A percentile compares a stretch with the other conserved stretches of the same genome.
Conservation (phyloP, 2,329 filamentous ascomycete genomes). For the Fusarium globosum region DNA sequence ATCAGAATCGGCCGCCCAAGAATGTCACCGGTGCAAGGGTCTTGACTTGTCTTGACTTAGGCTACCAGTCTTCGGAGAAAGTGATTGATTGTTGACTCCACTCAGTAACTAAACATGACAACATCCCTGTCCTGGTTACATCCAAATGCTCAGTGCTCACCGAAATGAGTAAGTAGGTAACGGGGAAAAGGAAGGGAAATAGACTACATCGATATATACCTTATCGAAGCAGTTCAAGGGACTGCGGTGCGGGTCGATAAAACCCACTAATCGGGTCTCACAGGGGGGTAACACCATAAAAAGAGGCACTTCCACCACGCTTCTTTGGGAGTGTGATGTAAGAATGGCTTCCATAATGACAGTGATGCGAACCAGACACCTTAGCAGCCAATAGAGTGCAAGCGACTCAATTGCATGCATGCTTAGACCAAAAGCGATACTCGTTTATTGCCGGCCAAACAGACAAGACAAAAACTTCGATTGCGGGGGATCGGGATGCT, state of each 20-base stretch:
- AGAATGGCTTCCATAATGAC: not conserved
- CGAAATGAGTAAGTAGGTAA: not conserved
- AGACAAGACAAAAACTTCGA: not conserved
- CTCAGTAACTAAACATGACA: not conserved
- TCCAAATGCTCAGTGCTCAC: not conserved
- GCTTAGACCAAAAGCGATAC: not conserved
- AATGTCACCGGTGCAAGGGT: not conserved
- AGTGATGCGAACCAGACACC: conserved; percentile 35
- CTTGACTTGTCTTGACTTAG: not conserved
- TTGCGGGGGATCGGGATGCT: not conserved
- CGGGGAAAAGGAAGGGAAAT: not conserved
- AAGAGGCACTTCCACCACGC: conserved; percentile 1
- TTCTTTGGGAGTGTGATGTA: conserved; percentile 2
- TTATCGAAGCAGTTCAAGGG: not conserved
- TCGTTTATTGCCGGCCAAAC: conserved; percentile 22
- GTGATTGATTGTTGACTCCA: not conserved
- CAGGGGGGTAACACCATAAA: not conserved
- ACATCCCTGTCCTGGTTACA: not conserved
- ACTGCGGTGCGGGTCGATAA: not conserved
- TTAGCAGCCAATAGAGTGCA: conserved; percentile 28
- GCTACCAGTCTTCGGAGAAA: not conserved
- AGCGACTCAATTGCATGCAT: conserved; percentile 10
- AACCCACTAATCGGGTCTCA: not conserved
- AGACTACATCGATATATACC: not conserved
- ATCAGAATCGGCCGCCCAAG: not conserved